Conservation (phyloP, 176 grass and related monocot species). For the Ananas comosus region DNA sequence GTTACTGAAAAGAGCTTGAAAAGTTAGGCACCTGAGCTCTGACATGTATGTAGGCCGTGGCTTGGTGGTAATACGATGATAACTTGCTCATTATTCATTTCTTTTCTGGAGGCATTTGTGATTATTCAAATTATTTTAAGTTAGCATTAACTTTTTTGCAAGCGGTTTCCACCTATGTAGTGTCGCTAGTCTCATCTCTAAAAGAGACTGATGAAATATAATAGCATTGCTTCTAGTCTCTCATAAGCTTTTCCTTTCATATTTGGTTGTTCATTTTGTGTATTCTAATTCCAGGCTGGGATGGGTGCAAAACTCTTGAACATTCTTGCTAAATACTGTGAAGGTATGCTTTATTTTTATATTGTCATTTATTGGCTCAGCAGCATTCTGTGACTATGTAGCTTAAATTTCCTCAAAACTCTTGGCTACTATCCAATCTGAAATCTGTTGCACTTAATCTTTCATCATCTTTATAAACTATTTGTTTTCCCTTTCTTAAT, state of each 20-base stretch:
- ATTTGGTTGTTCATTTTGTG: slow-evolving; percentile 10
- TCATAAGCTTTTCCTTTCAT: slow-evolving; percentile 15
- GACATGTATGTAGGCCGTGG: not conserved
- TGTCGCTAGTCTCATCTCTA: not conserved
- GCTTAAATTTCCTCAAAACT: too few species aligned
- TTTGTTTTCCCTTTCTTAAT: too few species aligned
- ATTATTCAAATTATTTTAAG: not conserved
- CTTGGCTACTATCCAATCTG: too few species aligned
- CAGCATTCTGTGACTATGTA: not conserved
- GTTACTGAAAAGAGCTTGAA: too few species aligned
- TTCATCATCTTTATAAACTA: too few species aligned
- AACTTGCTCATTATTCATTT: not conserved
- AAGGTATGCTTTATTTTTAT: slow-evolving; percentile 31
- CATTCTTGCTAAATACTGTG: slow-evolving; percentile 95
- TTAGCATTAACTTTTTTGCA: too few species aligned
- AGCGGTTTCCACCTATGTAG: not conserved
- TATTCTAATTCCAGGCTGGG: slow-evolving; percentile 48
- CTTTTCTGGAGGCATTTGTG: not conserved
- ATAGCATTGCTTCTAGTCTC: not conserved
- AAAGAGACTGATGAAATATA: not conserved
- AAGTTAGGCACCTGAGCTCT: too few species aligned
- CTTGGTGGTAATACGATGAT: not conserved
- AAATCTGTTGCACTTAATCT: too few species aligned
- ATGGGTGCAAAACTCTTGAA: slow-evolving; percentile 87
- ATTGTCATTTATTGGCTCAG: not conserved